Base-by-base conservation (phyloP, 2,329 filamentous ascomycete genomes). In the Aspergillus neoniger region DNA sequence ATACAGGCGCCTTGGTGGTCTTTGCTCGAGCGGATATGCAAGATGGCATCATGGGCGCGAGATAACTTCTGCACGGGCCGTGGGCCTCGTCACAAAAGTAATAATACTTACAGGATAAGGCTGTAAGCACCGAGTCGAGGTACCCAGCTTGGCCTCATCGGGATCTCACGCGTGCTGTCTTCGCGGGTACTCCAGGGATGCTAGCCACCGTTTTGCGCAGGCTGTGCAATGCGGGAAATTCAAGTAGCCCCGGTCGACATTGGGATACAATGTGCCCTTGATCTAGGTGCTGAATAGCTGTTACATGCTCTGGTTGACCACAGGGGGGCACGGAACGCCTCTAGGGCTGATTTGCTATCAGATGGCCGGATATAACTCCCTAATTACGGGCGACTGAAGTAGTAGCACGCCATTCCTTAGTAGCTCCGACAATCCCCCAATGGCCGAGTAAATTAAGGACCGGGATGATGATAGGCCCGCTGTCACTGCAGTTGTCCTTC, bases 21-120 rank as follows among this genome's bases (percentile, higher is more conserved):
- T 49, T 23, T 30, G 23, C 44, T 49, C 23, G 44, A 23, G 44
- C 44, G 44, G 44, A 49, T 43, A 55, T 55, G 52, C 52, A 55
- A 32, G 52, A 55, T 55, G 52, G 52, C 52, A 55, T 55, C 52
- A 55, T 55, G 52, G 52, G 51, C 25, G 21, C 25, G 21, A 43
- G 41, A 23, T 44, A 21, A 12, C 41, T 23, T 44, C 41, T 44
- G 41, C 41, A 44, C 41, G 41, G 41, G 41, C 41, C 19, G 41
- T 49, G 19, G 44, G 2, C 7, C 21, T 28, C 10, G 44, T 49
- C 23, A 49, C 21, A 49, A n/a, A 25, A 23, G 23, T 49, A 49
- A 49, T 49, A 14, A 44, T 36, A 36, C 10, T 44, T 15, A 21
- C 21, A 19, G 41, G 41, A 44, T 44, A 44, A 21, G 41, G 41